Evolutionary conservation across 768 basidiomycete genomes (phyloP), one percentile per base, ranked within the genome.

Genomic region (Chalciporus pseudorubinellus): DNA sequence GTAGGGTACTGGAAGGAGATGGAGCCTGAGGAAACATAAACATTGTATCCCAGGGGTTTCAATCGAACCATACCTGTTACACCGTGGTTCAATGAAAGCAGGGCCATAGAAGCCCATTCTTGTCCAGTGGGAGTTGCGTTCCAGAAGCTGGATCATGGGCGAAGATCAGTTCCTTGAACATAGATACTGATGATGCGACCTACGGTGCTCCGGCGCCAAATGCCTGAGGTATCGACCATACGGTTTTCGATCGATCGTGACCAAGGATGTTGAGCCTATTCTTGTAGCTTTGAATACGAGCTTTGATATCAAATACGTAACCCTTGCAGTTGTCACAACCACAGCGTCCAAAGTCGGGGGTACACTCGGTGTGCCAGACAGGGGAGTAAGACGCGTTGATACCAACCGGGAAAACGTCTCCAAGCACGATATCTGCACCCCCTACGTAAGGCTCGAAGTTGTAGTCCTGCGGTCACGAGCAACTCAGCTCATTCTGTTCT

Each of bases 181-280:
- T 18, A 3, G 2, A 8, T 6, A 7, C 13, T 19, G 6, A 11
- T 20, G 1, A 31, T 1, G 6, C 1, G 4, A 59, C 68, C 51
- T 22, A 75, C 72, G n/a, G n/a, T n/a, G 59, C 59, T n/a, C 59
- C 66, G 50, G 75, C 76, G n/a, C 87, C 86, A 59, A 91, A 85
- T 0, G 80, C 87, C 65, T 92, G 89, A 7, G 89, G 87, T 0
- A 85, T 85, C 3, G 82, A 80, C 90, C 89, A 92, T 0, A 89
- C 76, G 3, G 83, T 77, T 62, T 87, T 84, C 8, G 75, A 78
- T 10, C 80, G 71, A 53, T 82, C 81, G 77, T 83, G 84, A 1
- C 85, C 85, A 46, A 85, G 77, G 44, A 79, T 71, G 51, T 79
- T 74, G 3, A 85, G 66, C 26, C 87, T 74, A 41, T 82, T 68